phyloP scores from a whole-genome alignment of 805 yeast genomes.

The Yarrowia phangngaensis region DNA sequence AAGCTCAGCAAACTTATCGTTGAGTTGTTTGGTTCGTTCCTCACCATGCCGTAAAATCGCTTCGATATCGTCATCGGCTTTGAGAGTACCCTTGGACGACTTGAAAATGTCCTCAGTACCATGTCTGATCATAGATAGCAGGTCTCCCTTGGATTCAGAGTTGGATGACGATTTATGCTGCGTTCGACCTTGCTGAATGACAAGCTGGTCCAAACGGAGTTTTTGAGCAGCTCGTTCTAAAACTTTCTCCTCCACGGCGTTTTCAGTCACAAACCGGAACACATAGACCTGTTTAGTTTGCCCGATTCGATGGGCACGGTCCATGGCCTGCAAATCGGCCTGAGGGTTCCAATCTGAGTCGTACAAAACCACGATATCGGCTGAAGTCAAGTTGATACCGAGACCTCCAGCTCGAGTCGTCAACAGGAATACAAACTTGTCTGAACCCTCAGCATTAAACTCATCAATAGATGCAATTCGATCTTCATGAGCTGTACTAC shows the following conservation, averaged over 20 bases:
- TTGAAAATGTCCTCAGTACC: slow-evolving; percentile 91
- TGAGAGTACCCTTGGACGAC: slow-evolving; percentile 36
- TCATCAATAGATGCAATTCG: slow-evolving; percentile 91
- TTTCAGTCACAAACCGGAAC: slow-evolving; percentile 87
- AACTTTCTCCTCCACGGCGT: slow-evolving; percentile 94
- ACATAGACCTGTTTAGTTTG: slow-evolving; percentile 95
- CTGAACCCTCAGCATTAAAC: slow-evolving; percentile 75
- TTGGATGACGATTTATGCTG: slow-evolving; percentile 45
- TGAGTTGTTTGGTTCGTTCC: slow-evolving; percentile 71
- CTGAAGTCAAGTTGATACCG: slow-evolving; percentile 88
- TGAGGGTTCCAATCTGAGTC: slow-evolving; percentile 99
- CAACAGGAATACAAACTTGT: slow-evolving; percentile 75
- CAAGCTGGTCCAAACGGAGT: slow-evolving; percentile 85
- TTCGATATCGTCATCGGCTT: slow-evolving; percentile 70
- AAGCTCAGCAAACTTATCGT: slow-evolving; percentile 74
- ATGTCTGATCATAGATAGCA: slow-evolving; percentile 91
- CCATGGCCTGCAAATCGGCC: slow-evolving; percentile 97
- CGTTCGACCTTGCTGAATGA: slow-evolving; percentile 86
- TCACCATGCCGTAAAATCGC: slow-evolving; percentile 76
- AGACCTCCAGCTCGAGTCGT: slow-evolving; percentile 97
- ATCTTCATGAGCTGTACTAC: slow-evolving; percentile 88
- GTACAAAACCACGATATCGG: slow-evolving; percentile 81
- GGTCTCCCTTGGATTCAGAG: slow-evolving; percentile 53
- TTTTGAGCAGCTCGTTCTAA: slow-evolving; percentile 95
- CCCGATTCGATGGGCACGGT: slow-evolving; percentile 95